Evolutionary conservation across 306 rosid genomes (phyloP).

Genomic region (Rosa chinensis): DNA sequence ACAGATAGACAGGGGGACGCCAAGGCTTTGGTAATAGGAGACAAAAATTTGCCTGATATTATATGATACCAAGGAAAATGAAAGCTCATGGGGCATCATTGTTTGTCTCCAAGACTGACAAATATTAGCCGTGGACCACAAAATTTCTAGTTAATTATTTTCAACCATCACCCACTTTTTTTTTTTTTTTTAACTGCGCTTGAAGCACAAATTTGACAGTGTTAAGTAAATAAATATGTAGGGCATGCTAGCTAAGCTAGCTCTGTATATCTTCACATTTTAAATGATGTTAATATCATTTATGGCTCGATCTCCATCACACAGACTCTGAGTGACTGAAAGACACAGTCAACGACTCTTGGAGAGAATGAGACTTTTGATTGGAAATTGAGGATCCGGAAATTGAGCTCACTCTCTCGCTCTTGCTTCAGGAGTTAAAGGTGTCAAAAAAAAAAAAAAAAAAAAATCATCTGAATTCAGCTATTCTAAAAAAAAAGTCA

Average conservation of each 20-base stretch:
- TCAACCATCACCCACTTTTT: not conserved
- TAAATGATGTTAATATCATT: not conserved
- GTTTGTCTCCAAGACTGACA: slow-evolving; percentile 2
- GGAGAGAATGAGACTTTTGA: not conserved
- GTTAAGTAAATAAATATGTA: not conserved
- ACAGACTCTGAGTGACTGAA: not conserved
- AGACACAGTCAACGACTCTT: not conserved
- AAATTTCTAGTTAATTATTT: not conserved
- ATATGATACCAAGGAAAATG: slow-evolving; percentile 21
- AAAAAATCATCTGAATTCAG: too few species aligned
- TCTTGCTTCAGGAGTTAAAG: too few species aligned
- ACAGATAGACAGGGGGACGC: not conserved
- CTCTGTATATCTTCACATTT: not conserved
- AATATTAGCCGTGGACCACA: slow-evolving; percentile 22
- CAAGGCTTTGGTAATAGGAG: slow-evolving; percentile 10
- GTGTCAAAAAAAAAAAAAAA: too few species aligned
- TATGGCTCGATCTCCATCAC: not conserved
- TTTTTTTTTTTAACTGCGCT: not conserved
- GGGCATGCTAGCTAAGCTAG: not conserved
- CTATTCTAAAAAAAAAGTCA: too few species aligned
- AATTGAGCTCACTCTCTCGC: not conserved
- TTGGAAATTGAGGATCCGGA: not conserved
- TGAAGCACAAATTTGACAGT: not conserved
- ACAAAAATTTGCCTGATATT: slow-evolving; percentile 22
- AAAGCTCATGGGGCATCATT: slow-evolving; percentile 24